Evolutionary conservation across 495 filamentous ascomycete species (phyloP), one percentile per base, ranked within the genome.

Genomic region (Geopyxis carbonaria): DNA sequence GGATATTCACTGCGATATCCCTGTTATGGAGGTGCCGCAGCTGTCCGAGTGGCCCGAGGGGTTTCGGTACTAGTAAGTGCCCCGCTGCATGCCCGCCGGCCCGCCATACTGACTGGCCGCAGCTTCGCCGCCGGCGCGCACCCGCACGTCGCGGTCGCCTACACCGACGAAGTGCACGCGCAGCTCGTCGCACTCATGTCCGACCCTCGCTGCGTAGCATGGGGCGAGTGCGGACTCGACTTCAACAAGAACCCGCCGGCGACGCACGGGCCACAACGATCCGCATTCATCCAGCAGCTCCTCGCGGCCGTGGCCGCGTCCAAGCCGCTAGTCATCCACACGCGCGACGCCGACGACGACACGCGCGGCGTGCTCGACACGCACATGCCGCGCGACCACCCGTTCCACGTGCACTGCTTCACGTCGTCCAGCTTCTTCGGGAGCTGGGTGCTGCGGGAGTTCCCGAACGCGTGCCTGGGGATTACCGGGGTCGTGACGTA

Each of bases 131-230:
- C 40, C 16, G 49, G 49, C 10, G 44, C 22, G 1, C 48, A 53
- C 25, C 49, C 49, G 14, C 49, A 53, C 35, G 14, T 14, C 14
- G 48, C 49, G 15, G 23, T 7, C 14, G 3, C 8, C 35, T 53
- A 53, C 25, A 47, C 34, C 18, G 48, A 53, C 22, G 27, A 53
- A 14, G 11, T 31, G n/a, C 49, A 53, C 22, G 21, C 36, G 6
- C n/a, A 22, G 2, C 15, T 53, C 13, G 11, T 44, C 4, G 25
- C 22, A n/a, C 5, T 28, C 1, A 70, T 73, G 67, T 73, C 69
- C 2, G 65, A 73, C 45, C 70, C 70, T 4, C 70, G 68, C 47
- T 72, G 67, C 22, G 64, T 74, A 14, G 70, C 67, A 25, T 74
- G 70, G 70, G 58, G 59, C 5, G 60, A 66, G 27, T 53, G 49